phyloP scores from a whole-genome alignment of 1,284 basidiomycete genomes.

The Ustilago shanxiensis region DNA sequence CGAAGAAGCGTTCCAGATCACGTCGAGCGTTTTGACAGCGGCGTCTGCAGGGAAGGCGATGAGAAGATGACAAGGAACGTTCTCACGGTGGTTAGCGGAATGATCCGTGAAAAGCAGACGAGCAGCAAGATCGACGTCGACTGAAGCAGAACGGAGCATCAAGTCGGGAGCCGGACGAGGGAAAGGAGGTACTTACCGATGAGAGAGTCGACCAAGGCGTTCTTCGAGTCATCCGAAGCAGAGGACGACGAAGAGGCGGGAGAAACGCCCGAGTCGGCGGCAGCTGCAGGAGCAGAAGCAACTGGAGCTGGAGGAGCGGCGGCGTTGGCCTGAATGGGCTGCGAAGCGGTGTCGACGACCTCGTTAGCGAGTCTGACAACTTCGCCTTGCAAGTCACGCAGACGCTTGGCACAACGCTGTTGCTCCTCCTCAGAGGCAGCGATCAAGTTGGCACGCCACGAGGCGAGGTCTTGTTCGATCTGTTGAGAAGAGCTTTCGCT shows the following conservation, averaged over 20 bases:
- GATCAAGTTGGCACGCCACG: constrained; percentile 37
- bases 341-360: constrained; percentile 20
- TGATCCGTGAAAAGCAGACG: not conserved
- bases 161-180: not conserved
- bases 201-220: constrained; percentile 54
- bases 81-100: constrained; percentile 19
- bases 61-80: not conserved
- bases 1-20: constrained; percentile 49
- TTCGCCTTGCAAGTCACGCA: constrained; percentile 36
- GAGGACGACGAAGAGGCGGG: constrained; percentile 32
- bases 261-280: constrained; percentile 16
- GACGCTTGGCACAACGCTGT: constrained; percentile 39
- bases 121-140: not conserved
- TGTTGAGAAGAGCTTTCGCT: constrained; percentile 22
- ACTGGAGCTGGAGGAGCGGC: constrained; percentile 9
- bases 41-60: constrained; percentile 29
- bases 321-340: constrained; percentile 6
- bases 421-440: constrained; percentile 25
- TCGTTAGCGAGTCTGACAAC: constrained; percentile 42
- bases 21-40: constrained; percentile 48
- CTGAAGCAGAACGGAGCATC: not conserved
- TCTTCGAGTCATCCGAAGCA: constrained; percentile 36
- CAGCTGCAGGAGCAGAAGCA: constrained; percentile 7
- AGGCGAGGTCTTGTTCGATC: constrained; percentile 29
- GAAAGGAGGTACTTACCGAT: constrained; percentile 55